Conservation (phyloP, 306 rosid species). For the Hippophae rhamnoides region DNA sequence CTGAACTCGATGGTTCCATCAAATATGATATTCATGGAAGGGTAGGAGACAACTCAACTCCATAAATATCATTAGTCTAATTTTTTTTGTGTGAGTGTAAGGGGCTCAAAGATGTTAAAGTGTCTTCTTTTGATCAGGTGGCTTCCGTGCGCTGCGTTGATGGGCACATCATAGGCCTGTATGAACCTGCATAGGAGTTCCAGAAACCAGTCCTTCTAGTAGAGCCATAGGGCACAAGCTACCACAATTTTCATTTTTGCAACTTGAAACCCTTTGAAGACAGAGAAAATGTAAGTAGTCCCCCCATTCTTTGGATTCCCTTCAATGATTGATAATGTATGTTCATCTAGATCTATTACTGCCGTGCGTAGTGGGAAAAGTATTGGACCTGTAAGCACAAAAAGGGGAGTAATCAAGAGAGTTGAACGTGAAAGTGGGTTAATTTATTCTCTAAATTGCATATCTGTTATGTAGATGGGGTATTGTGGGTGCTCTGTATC, state of each 20-base stretch:
- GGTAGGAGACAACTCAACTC: slow-evolving; percentile 22
- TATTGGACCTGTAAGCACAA: slow-evolving; percentile 47
- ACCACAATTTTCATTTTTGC: slow-evolving; percentile 17
- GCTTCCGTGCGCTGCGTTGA: slow-evolving; percentile 64
- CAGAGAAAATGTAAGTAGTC: slow-evolving; percentile 42
- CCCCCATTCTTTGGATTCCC: slow-evolving; percentile 50
- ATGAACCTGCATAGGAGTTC: slow-evolving; percentile 49
- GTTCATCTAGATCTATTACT: slow-evolving; percentile 50
- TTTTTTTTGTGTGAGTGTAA: not conserved
- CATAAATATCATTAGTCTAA: not conserved
- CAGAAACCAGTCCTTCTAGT: slow-evolving; percentile 8
- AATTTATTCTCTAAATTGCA: slow-evolving; percentile 28
- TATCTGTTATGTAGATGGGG: slow-evolving; percentile 57
- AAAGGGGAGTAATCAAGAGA: not conserved
- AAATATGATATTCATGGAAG: slow-evolving; percentile 66
- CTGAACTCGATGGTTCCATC: slow-evolving; percentile 75
- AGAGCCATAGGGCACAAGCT: slow-evolving; percentile 5
- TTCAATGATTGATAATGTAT: slow-evolving; percentile 58
- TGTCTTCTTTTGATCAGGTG: slow-evolving; percentile 42
- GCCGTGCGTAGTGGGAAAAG: slow-evolving; percentile 62
- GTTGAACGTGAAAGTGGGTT: not conserved
- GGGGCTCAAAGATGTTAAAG: not conserved
- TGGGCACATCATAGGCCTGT: slow-evolving; percentile 73
- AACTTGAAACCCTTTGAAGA: slow-evolving; percentile 33
- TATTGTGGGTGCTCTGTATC: slow-evolving; percentile 39